These are phyloP conservation scores for Fusarium coffeatum DNA, from an alignment of 2,329 filamentous ascomycete species.

Conservation along the genomic window DNA sequence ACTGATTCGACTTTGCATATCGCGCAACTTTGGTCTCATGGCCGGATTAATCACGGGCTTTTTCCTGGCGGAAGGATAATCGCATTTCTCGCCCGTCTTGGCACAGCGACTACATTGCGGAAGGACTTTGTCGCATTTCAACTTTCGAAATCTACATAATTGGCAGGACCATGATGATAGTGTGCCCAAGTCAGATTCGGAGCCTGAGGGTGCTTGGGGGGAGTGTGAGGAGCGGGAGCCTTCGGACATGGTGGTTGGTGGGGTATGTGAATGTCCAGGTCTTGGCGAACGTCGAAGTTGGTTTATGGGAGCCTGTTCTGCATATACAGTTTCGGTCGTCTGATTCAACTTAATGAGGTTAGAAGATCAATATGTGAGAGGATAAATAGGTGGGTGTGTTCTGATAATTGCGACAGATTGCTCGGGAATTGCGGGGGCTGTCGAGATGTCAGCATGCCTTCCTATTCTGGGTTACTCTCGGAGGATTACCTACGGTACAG, in stretches of 20 bases:
- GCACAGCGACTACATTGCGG: constrained; percentile 22
- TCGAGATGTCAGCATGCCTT: not conserved
- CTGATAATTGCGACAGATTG: not conserved
- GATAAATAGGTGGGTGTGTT: not conserved
- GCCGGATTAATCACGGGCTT: constrained; percentile 19
- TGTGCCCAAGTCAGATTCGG: constrained; percentile 8
- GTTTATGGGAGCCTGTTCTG: accelerated
- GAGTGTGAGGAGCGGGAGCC: constrained; percentile 18
- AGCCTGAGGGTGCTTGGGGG: constrained; percentile 19
- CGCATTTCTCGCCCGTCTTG: constrained; percentile 23
- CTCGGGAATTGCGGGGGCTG: not conserved
- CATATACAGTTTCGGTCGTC: not conserved
- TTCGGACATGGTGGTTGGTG: constrained; percentile 12
- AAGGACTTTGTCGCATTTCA: constrained; percentile 21
- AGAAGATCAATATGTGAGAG: not conserved
- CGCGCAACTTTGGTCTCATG: constrained; percentile 23
- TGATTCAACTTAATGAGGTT: no score
- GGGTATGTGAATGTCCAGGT: not conserved
- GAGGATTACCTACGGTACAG: not conserved
- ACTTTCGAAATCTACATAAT: constrained; percentile 22
- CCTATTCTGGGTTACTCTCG: not conserved
- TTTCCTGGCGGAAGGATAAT: constrained; percentile 27
- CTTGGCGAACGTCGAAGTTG: not conserved
- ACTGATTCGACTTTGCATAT: constrained; percentile 32
- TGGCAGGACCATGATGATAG: constrained; percentile 28